A percentile compares a stretch with the other conserved stretches of the same genome.
phyloP scores from a whole-genome alignment of 345 rosid species.

The Aquilaria yunnanensis region DNA sequence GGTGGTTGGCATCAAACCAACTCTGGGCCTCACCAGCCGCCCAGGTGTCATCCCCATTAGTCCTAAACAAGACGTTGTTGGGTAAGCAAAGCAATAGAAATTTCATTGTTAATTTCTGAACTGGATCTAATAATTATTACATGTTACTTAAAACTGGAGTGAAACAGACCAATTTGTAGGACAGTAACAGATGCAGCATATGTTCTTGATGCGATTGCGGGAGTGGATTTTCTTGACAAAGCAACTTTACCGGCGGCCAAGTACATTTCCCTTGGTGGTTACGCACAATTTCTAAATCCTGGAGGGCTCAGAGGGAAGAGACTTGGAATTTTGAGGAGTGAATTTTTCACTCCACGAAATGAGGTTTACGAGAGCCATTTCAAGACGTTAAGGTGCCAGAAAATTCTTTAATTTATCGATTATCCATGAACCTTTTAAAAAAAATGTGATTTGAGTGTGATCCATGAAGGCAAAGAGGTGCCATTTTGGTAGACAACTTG shows the following conservation, averaged over 20 bases:
- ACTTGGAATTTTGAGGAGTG: constrained; percentile 24
- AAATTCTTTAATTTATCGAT: no score
- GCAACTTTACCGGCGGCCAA: constrained; percentile 38
- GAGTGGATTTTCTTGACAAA: constrained; percentile 39
- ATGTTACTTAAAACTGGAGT: not conserved
- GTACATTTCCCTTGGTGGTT: constrained; percentile 50
- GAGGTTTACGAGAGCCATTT: constrained; percentile 24
- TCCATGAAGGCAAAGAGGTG: constrained; percentile 23
- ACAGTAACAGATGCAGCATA: constrained; percentile 56
- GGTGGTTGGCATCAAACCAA: constrained; percentile 64
- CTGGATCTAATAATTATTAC: not conserved
- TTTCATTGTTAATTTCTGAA: constrained; percentile 13
- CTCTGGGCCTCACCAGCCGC: constrained; percentile 64
- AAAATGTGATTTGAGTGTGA: not conserved
- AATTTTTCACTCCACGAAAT: constrained; percentile 13
- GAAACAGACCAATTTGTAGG: constrained; percentile 47
- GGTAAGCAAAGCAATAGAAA: constrained; percentile 31
- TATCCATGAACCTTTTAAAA: not conserved
- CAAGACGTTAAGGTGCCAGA: constrained; percentile 21
- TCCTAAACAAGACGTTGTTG: constrained; percentile 52
- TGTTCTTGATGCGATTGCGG: constrained; percentile 54
- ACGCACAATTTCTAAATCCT: constrained; percentile 38
- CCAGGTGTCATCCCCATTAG: constrained; percentile 64
- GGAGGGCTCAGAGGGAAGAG: constrained; percentile 31
- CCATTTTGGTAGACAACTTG: constrained; percentile 25